A percentile compares a stretch with the other conserved stretches of the same genome.
Conservation (phyloP, 2,329 filamentous ascomycete species). For the Aspergillus novoparasiticus region DNA sequence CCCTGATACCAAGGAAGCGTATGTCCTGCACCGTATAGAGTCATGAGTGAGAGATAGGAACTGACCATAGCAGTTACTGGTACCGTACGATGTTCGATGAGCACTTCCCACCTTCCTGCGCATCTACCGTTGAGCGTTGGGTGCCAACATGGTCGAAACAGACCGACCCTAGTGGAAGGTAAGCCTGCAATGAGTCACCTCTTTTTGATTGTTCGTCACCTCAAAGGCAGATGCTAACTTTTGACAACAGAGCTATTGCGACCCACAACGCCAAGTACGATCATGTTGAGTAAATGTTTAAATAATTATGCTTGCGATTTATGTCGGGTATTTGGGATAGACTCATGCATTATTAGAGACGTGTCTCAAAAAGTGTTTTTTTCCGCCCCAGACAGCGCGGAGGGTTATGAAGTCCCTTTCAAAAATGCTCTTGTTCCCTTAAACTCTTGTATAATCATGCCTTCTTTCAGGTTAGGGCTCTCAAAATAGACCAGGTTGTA, state of each 20-base stretch:
- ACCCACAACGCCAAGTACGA: constrained; percentile 77
- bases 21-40: constrained; percentile 41
- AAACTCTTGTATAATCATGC: not conserved
- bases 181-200: constrained; percentile 30
- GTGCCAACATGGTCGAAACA: constrained; percentile 97
- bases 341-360: constrained; percentile 31
- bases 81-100: constrained; percentile 99
- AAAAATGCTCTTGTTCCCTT: not conserved
- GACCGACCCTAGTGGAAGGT: constrained; percentile 92
- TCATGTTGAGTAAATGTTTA: constrained; percentile 39
- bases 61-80: constrained; percentile 70
- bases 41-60: not conserved
- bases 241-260: constrained; percentile 65
- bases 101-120: constrained; percentile 91
- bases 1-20: constrained; percentile 95
- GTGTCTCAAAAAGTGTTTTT: constrained; percentile 18
- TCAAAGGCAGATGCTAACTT: constrained; percentile 9
- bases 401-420: not conserved
- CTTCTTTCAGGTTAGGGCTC: not conserved
- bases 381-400: constrained; percentile 5
- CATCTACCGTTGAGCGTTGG: constrained; percentile 93
- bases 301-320: constrained; percentile 14
- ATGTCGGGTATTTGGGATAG: constrained; percentile 27
- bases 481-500: not conserved
- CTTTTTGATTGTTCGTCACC: not conserved